Conservation (phyloP, 2,329 filamentous ascomycete genomes). For the Phialophora tarda region DNA sequence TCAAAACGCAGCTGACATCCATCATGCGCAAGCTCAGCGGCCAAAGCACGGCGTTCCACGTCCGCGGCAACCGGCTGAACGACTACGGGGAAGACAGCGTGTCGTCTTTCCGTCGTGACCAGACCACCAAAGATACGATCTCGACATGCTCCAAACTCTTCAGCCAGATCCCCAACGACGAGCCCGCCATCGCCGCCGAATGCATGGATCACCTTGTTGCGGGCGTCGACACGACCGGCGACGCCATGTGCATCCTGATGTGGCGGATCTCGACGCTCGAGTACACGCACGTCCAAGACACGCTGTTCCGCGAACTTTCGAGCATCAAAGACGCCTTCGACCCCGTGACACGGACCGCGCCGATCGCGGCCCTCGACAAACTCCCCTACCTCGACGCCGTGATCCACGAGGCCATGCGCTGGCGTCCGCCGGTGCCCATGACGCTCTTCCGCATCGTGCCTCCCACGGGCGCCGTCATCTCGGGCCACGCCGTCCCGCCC, state of each 20-base stretch:
- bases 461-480: constrained; percentile 48
- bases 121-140: constrained; percentile 56
- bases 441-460: constrained; percentile 41
- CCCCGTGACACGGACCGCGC: constrained; percentile 15
- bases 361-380: constrained; percentile 42
- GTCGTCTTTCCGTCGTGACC: constrained; percentile 64
- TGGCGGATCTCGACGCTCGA: constrained; percentile 70
- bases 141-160: constrained; percentile 53
- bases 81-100: constrained; percentile 63
- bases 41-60: constrained; percentile 53
- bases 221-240: constrained; percentile 74
- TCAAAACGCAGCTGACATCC: constrained; percentile 56
- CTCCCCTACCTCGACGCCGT: constrained; percentile 54
- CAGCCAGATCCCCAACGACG: constrained; percentile 45
- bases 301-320: constrained; percentile 52
- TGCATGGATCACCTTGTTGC: constrained; percentile 74
- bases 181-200: constrained; percentile 63
- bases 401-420: constrained; percentile 56
- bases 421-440: constrained; percentile 51
- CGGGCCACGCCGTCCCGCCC: constrained; percentile 44
- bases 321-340: constrained; percentile 37
- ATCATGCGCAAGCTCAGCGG: constrained; percentile 65
- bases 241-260: constrained; percentile 72
- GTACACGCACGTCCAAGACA: constrained; percentile 52
- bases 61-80: constrained; percentile 54